Conservation (phyloP, 805 yeast genomes). For the Candida pseudofarinosa region DNA sequence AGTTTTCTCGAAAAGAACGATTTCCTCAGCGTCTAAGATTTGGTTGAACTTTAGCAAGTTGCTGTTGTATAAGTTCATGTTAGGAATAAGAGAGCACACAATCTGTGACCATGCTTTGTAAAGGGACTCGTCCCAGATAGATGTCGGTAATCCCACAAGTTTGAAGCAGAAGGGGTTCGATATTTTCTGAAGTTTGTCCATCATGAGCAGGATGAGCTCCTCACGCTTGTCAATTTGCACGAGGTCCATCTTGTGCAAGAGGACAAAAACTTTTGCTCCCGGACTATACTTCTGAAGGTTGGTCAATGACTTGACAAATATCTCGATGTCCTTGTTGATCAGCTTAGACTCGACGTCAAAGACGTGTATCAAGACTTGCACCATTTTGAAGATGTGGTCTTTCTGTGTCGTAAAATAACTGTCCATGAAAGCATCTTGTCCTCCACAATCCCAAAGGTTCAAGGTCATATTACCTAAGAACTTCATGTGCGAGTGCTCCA, state of each 20-base stretch:
- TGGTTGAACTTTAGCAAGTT: slow-evolving; percentile 69
- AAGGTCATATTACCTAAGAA: slow-evolving; percentile 93
- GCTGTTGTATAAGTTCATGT: slow-evolving; percentile 74
- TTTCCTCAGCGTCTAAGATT: slow-evolving; percentile 80
- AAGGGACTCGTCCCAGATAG: slow-evolving; percentile 94
- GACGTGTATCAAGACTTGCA: slow-evolving; percentile 91
- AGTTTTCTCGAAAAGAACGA: slow-evolving; percentile 86
- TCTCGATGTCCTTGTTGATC: slow-evolving; percentile 88
- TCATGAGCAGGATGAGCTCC: slow-evolving; percentile 79
- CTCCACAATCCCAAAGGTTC: slow-evolving; percentile 98
- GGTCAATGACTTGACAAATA: slow-evolving; percentile 77
- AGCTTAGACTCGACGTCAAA: slow-evolving; percentile 94
- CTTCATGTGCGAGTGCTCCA: slow-evolving; percentile 93
- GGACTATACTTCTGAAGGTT: slow-evolving; percentile 84
- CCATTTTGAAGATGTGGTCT: slow-evolving; percentile 91
- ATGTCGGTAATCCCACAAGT: slow-evolving; percentile 85
- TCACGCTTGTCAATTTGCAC: slow-evolving; percentile 83
- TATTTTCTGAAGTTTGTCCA: slow-evolving; percentile 72
- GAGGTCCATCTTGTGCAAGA: slow-evolving; percentile 93
- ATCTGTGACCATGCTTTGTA: slow-evolving; percentile 97
- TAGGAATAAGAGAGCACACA: slow-evolving; percentile 92
- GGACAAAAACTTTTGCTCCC: slow-evolving; percentile 83
- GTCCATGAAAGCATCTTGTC: slow-evolving; percentile 95
- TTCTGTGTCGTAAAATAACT: slow-evolving; percentile 84
- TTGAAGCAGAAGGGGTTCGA: slow-evolving; percentile 63